Evolutionary conservation across 139 green algal genomes (phyloP), one percentile per base, ranked within the genome.

Genomic region (Pleodorina starrii): DNA sequence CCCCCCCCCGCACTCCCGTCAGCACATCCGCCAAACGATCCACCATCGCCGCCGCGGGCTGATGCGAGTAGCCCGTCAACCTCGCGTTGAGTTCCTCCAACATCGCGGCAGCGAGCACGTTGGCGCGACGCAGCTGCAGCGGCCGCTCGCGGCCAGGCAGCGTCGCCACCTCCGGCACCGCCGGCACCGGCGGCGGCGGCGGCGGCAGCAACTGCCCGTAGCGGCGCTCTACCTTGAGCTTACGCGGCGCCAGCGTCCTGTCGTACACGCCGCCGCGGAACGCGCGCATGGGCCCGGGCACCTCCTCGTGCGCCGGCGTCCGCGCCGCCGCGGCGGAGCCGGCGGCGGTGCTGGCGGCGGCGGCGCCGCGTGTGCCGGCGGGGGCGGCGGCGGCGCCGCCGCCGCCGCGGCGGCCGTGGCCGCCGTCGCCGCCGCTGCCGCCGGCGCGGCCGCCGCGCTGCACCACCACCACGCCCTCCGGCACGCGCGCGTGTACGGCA

Each of bases 241-340:
- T 71, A 5, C 83, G 66, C 35, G 83, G 19, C 32, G 48, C 35
- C 46, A 88, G 83, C 21, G 66, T 81, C 25, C 23, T 71, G 68
- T 88, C 83, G 32, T 51, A 32, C 66, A 88, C 83, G 68, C 83
- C 83, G 35, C 83, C 83, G 25, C 83, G 83, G 83, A 51, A 80
- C 21, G 68, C 83, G 2, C 83, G 83, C 25, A 88, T 38, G 0
- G 60, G 46, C 0, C 66, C 68, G 5, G 83, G 83, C 6, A 80
- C 25, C 35, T 88, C 83, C 19, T 81, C 68, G 1, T 16, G 25
- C 27, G 14, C 46, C 23, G 21, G 16, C 1, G 10, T 1, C 9
- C 29, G 27, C 3, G 42, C 44, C 23, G 57, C 5, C 12, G 11
- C 44, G 3, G 76, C 76, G 16, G 51, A 7, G 35, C 12, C 63